Evolutionary conservation across 495 filamentous ascomycete species (phyloP).

Genomic region (Xylaria intraflava): DNA sequence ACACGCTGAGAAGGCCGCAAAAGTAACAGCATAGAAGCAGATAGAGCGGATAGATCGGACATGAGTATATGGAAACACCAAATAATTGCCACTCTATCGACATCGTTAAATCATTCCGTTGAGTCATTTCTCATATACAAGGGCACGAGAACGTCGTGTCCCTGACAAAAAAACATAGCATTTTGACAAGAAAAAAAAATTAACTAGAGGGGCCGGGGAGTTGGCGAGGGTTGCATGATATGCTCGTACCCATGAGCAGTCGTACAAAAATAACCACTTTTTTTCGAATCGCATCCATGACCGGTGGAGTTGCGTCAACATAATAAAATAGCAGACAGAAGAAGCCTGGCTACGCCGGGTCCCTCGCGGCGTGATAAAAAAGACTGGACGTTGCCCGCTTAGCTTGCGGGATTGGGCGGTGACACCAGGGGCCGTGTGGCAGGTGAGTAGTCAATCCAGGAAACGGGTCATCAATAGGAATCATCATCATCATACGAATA

Average conservation of each 20-base stretch:
- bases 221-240: neutral
- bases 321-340: neutral
- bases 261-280: neutral
- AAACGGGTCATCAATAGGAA: constrained; percentile 9
- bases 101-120: constrained; percentile 15
- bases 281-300: neutral
- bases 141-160: constrained; percentile 1
- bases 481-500: constrained; percentile 15
- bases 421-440: neutral
- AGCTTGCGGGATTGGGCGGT: neutral
- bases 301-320: neutral
- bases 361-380: neutral
- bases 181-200: neutral
- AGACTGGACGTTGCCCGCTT: neutral
- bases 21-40: constrained; percentile 1
- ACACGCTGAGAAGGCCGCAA: constrained; percentile 2
- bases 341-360: neutral
- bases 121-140: constrained; percentile 12
- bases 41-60: neutral
- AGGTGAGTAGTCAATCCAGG: too few species aligned
- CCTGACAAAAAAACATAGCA: neutral
- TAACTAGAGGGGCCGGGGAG: neutral
- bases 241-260: neutral
- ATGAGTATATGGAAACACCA: constrained; percentile 9
- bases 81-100: constrained; percentile 12